phyloP scores from a whole-genome alignment of 352 stramenopile species.

The Elongisporangium anandrum region DNA sequence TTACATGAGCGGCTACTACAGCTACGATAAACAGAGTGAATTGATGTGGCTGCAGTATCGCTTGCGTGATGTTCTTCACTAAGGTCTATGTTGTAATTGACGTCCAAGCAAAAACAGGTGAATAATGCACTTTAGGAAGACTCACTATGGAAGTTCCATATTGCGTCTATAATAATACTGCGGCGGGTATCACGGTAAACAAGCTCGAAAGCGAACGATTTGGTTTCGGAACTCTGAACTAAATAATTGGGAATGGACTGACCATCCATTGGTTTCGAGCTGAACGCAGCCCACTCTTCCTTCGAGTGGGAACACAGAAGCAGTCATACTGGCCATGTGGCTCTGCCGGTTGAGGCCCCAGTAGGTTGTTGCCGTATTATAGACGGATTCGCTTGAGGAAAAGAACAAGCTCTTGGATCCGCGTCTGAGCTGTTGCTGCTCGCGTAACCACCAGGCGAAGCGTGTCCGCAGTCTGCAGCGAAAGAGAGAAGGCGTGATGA shows the following conservation, averaged over 20 bases:
- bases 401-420: constrained; percentile 39
- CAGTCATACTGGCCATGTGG: neutral
- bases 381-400: constrained; percentile 13
- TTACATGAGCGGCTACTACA: neutral
- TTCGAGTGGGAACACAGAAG: neutral
- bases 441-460: constrained; percentile 51
- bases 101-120: too few relatives aligned
- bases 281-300: neutral
- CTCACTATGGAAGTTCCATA: neutral
- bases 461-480: constrained; percentile 24
- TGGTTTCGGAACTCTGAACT: neutral
- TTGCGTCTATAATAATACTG: neutral
- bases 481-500: neutral
- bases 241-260: neutral
- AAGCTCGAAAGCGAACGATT: neutral
- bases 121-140: too few relatives aligned
- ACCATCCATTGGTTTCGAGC: neutral
- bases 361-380: constrained; percentile 9
- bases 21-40: too few relatives aligned
- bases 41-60: too few relatives aligned
- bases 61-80: too few relatives aligned
- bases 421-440: constrained; percentile 39
- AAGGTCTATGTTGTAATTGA: too few relatives aligned
- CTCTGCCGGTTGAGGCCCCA: constrained; percentile 4
- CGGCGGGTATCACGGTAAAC: neutral